phyloP scores from a whole-genome alignment of 2,329 filamentous ascomycete genomes.

The Aspergillus brasiliensis region DNA sequence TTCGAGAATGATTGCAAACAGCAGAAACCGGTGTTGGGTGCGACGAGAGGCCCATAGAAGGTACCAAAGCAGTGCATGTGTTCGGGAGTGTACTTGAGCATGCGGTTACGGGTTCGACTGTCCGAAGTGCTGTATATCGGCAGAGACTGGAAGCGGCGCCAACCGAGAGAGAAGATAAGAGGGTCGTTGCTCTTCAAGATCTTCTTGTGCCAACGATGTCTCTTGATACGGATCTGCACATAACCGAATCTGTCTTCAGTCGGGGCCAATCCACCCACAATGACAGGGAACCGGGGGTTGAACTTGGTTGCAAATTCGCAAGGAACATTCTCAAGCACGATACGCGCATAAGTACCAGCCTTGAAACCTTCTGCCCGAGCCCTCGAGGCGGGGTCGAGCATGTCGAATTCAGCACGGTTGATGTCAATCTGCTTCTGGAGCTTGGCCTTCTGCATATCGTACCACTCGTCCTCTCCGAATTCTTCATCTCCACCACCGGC shows the following conservation, averaged over 20 bases:
- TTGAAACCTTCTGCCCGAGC: slow-evolving; percentile 84
- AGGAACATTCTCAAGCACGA: slow-evolving; percentile 85
- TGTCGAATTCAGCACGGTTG: slow-evolving; percentile 91
- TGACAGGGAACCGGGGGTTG: slow-evolving; percentile 76
- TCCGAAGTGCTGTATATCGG: slow-evolving; percentile 96
- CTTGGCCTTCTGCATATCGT: slow-evolving; percentile 91
- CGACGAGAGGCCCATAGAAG: slow-evolving; percentile 91
- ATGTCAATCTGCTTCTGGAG: slow-evolving; percentile 96
- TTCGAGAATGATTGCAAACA: slow-evolving; percentile 88
- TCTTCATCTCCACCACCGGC: slow-evolving; percentile 68
- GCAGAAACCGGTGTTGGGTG: slow-evolving; percentile 93
- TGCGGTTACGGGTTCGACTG: slow-evolving; percentile 87
- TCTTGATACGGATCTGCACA: slow-evolving; percentile 93
- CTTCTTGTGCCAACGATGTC: slow-evolving; percentile 98
- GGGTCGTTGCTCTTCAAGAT: slow-evolving; percentile 98
- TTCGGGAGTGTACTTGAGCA: slow-evolving; percentile 98
- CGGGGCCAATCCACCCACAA: slow-evolving; percentile 87
- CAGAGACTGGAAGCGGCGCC: slow-evolving; percentile 89
- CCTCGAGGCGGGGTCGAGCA: slow-evolving; percentile 80
- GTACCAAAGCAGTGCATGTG: slow-evolving; percentile 99
- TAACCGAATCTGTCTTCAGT: slow-evolving; percentile 96
- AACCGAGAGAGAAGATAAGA: slow-evolving; percentile 93
- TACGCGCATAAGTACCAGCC: slow-evolving; percentile 89
- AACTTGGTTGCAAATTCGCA: slow-evolving; percentile 87
- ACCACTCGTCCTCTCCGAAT: slow-evolving; percentile 98